Evolutionary conservation across 768 basidiomycete genomes (phyloP).

Genomic region (Russula sp.): DNA sequence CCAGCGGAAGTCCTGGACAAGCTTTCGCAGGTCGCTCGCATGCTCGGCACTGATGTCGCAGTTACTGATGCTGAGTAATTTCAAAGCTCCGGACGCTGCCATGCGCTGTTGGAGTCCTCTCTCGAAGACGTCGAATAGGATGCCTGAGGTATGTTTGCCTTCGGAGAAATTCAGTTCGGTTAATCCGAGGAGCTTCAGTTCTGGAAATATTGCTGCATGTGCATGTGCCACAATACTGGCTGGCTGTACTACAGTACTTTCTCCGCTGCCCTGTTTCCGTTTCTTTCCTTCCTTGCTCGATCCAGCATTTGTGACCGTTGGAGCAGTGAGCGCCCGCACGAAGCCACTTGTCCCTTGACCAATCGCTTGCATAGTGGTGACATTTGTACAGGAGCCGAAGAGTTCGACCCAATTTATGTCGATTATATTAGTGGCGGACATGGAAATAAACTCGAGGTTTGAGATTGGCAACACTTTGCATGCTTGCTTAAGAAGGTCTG

Average conservation of each 20-base stretch:
- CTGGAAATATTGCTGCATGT: constrained; percentile 1
- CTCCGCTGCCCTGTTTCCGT: too few species aligned
- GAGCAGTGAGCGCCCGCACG: constrained; percentile 3
- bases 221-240: too few species aligned
- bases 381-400: constrained; percentile 6
- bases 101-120: too few species aligned
- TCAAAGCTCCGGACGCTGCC: not conserved
- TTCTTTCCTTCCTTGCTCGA: not conserved
- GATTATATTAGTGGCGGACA: not conserved
- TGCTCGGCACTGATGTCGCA: not conserved
- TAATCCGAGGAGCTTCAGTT: constrained; percentile 11
- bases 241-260: too few species aligned
- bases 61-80: constrained; percentile 4
- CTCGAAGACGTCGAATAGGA: not conserved
- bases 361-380: not conserved
- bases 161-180: not conserved
- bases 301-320: not conserved
- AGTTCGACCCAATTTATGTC: constrained; percentile 6
- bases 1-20: constrained; percentile 6
- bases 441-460: constrained; percentile 10
- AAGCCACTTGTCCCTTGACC: constrained; percentile 1
- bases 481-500: not conserved
- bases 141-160: not conserved
- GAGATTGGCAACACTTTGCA: constrained; percentile 8
- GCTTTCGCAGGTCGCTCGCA: not conserved